Evolutionary conservation across 2,329 filamentous ascomycete species (phyloP).

Genomic region (Didymella segeticola): DNA sequence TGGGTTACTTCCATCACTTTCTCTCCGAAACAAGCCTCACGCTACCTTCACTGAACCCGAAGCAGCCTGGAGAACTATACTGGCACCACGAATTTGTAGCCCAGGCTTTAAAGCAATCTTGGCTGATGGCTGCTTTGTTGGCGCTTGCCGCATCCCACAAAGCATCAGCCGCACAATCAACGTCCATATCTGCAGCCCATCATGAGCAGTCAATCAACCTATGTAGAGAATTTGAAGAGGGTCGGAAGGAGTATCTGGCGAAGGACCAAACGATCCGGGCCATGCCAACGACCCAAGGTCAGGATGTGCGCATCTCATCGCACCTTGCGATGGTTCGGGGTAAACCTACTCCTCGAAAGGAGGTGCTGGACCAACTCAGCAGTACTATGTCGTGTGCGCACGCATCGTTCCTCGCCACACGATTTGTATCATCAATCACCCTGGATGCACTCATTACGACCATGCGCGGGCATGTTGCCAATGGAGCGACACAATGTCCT

Average conservation of each 20-base stretch:
- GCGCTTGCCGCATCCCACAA: constrained; percentile 32
- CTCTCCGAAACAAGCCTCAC: constrained; percentile 1
- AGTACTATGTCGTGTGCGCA: constrained; percentile 1
- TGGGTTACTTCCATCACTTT: constrained; percentile 40
- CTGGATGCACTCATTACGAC: neutral
- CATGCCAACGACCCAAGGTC: neutral
- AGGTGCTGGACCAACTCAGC: constrained; percentile 8
- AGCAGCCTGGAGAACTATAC: constrained; percentile 22
- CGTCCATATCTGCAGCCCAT: neutral
- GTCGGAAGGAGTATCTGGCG: neutral
- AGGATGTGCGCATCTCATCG: neutral
- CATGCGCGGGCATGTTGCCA: neutral
- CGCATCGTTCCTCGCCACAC: neutral
- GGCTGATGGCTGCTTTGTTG: constrained; percentile 39
- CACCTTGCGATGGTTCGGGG: neutral
- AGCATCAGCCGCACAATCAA: constrained; percentile 10
- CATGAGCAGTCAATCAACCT: neutral
- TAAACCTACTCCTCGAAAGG: neutral
- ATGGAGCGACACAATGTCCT: neutral
- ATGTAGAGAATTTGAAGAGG: neutral
- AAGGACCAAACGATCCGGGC: no score
- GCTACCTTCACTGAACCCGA: neutral
- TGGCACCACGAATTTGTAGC: constrained; percentile 29
- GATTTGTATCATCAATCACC: neutral
- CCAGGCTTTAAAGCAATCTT: constrained; percentile 25